Evolutionary conservation across 2,329 filamentous ascomycete genomes (phyloP).

Genomic region (Coleophoma cylindrospora): DNA sequence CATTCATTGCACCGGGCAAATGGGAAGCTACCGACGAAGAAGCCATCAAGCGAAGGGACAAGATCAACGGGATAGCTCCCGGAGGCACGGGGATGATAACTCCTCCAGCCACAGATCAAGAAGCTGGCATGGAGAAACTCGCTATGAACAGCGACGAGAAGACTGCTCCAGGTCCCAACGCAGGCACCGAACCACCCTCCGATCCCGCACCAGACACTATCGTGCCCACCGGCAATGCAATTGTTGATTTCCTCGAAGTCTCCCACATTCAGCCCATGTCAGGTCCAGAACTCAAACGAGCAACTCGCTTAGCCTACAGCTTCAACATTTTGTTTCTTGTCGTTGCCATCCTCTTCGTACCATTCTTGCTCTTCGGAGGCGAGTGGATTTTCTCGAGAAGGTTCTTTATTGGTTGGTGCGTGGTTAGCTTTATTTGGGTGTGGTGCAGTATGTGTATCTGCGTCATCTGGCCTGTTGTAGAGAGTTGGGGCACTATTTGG

Average conservation of each 20-base stretch:
- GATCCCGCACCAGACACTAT: slow-evolving; percentile 18
- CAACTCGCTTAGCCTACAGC: slow-evolving; percentile 29
- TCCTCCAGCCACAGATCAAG: background rate
- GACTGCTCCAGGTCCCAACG: slow-evolving; percentile 5
- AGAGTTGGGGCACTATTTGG: slow-evolving; percentile 28
- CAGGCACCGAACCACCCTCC: slow-evolving; percentile 10
- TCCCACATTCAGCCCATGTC: slow-evolving; percentile 37
- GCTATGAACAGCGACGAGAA: background rate
- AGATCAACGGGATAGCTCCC: slow-evolving; percentile 23
- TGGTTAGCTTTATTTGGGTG: slow-evolving; percentile 35
- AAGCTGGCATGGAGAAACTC: background rate
- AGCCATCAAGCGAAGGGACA: slow-evolving; percentile 21
- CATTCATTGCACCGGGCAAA: slow-evolving; percentile 28
- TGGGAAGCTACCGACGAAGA: slow-evolving; percentile 14
- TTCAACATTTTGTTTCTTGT: slow-evolving; percentile 30
- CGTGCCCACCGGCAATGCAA: slow-evolving; percentile 30
- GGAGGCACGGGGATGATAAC: background rate
- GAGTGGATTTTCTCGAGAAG: slow-evolving; percentile 28
- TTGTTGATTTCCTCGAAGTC: slow-evolving; percentile 35
- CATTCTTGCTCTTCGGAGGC: slow-evolving; percentile 33
- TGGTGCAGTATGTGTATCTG: slow-evolving; percentile 32
- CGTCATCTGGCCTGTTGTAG: slow-evolving; percentile 33
- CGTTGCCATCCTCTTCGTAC: slow-evolving; percentile 31
- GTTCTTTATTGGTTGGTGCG: slow-evolving; percentile 33
- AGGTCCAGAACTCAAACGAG: slow-evolving; percentile 28